A percentile compares a stretch with the other conserved stretches of the same genome.
These are phyloP conservation scores for Lichtheimia corymbifera DNA, from an alignment of 371 early-diverging fungal species.

Conservation along the genomic window DNA sequence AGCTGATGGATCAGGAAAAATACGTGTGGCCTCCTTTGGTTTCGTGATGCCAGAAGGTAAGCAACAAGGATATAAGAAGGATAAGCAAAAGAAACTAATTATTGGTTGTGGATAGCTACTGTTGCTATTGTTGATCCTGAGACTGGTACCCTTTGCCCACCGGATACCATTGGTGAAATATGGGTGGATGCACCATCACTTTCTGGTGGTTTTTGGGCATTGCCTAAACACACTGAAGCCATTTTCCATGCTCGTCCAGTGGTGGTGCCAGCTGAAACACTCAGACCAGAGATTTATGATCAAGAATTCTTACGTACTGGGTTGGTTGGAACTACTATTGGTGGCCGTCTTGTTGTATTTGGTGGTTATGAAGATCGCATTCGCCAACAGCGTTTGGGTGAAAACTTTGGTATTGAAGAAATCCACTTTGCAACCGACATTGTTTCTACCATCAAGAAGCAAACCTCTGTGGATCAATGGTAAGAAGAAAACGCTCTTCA, in stretches of 20 bases:
- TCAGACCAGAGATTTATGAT: conserved; percentile 48
- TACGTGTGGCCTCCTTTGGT: conserved; percentile 56
- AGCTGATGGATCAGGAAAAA: conserved; percentile 15
- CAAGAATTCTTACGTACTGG: conserved; percentile 78
- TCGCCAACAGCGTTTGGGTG: conserved; percentile 55
- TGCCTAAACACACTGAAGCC: conserved; percentile 71
- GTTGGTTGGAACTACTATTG: conserved; percentile 74
- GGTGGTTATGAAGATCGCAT: conserved; percentile 79
- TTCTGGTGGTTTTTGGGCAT: conserved; percentile 81
- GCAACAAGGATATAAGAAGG: background rate
- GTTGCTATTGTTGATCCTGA: conserved; percentile 86
- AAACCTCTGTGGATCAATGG: conserved; percentile 62
- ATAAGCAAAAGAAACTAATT: background rate
- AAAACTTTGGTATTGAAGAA: conserved; percentile 49
- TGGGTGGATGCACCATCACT: conserved; percentile 81
- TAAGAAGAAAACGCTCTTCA: conserved; percentile 21
- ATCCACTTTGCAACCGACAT: conserved; percentile 57
- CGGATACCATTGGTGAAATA: conserved; percentile 81
- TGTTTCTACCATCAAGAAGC: conserved; percentile 50
- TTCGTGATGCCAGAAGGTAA: conserved; percentile 66
- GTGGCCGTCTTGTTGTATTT: conserved; percentile 70
- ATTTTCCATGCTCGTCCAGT: conserved; percentile 72
- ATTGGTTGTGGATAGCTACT: conserved; percentile 36
- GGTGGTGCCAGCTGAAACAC: conserved; percentile 52
- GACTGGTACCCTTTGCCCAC: conserved; percentile 70